Evolutionary conservation across 257 asterid genomes (phyloP).

Genomic region (Solanum microdontum): DNA sequence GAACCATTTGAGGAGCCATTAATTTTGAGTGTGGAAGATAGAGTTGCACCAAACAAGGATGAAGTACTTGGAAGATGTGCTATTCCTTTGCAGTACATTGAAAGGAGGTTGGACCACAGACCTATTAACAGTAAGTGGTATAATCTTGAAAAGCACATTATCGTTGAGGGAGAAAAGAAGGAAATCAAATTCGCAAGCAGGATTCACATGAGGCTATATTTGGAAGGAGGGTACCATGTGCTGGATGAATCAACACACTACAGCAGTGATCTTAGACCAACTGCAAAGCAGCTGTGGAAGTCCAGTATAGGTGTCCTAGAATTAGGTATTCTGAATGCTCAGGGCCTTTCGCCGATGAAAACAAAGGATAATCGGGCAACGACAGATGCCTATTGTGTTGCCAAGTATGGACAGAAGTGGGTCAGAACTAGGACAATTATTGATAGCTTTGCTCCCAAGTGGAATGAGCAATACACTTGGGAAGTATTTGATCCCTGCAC

Average conservation of each 20-base stretch:
- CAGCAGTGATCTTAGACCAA: slow-evolving; percentile 66
- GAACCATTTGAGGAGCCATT: slow-evolving; percentile 71
- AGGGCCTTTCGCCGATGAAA: slow-evolving; percentile 57
- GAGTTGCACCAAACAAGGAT: slow-evolving; percentile 59
- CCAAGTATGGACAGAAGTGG: slow-evolving; percentile 67
- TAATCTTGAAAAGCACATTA: slow-evolving; percentile 52
- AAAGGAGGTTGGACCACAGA: slow-evolving; percentile 47
- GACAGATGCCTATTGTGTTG: slow-evolving; percentile 72
- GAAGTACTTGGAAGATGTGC: slow-evolving; percentile 55
- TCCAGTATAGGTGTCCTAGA: slow-evolving; percentile 67
- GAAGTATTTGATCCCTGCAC: slow-evolving; percentile 76
- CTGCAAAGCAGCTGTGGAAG: slow-evolving; percentile 65
- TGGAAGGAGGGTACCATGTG: slow-evolving; percentile 81
- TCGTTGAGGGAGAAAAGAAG: slow-evolving; percentile 48
- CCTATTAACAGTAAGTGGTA: slow-evolving; percentile 47
- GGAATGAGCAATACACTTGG: slow-evolving; percentile 84
- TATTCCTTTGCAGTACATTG: slow-evolving; percentile 43
- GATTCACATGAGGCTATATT: slow-evolving; percentile 47
- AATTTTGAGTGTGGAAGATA: slow-evolving; percentile 52
- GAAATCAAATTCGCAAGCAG: slow-evolving; percentile 59
- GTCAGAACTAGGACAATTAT: slow-evolving; percentile 55
- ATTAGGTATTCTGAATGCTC: slow-evolving; percentile 50
- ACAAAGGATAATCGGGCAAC: slow-evolving; percentile 41
- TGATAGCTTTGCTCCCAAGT: slow-evolving; percentile 55
- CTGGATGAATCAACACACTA: slow-evolving; percentile 65